Percentiles rank a stretch among this genome's conserved stretches.
These are phyloP conservation scores for Phenoliferia sp. DNA, from an alignment of 1,284 basidiomycete genomes.

Conservation along the genomic window DNA sequence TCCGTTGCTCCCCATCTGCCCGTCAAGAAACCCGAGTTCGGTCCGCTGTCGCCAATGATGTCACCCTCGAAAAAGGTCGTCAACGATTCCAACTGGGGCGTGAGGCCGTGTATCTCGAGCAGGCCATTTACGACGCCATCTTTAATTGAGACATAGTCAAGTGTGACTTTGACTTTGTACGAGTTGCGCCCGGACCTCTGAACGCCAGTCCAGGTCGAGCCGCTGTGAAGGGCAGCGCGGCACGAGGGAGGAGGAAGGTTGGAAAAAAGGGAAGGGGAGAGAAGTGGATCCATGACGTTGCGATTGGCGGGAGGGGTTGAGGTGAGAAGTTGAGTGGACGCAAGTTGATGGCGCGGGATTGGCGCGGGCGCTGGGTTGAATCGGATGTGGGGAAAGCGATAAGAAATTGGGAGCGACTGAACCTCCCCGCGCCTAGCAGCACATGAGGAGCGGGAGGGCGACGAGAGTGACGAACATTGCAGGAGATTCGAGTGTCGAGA, in stretches of 20 bases:
- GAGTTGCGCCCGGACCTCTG: constrained; percentile 58
- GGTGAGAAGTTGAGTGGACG: too few relatives aligned
- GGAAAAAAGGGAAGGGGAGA: too few relatives aligned
- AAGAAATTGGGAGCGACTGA: too few relatives aligned
- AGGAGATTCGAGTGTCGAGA: not conserved
- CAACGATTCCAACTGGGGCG: constrained; percentile 82
- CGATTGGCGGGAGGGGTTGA: too few relatives aligned
- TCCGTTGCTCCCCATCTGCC: constrained; percentile 77
- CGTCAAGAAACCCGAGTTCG: constrained; percentile 71
- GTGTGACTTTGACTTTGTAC: constrained; percentile 76
- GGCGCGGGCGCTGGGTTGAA: too few relatives aligned
- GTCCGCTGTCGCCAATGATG: constrained; percentile 69
- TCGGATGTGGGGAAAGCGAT: too few relatives aligned
- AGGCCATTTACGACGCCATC: constrained; percentile 79
- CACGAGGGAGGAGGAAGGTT: not conserved
- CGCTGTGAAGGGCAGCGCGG: constrained; percentile 23
- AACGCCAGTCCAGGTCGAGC: constrained; percentile 21
- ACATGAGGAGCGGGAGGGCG: too few relatives aligned
- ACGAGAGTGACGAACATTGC: too few relatives aligned
- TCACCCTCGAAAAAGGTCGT: constrained; percentile 85
- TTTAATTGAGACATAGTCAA: constrained; percentile 68
- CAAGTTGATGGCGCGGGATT: too few relatives aligned
- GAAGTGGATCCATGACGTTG: too few relatives aligned
- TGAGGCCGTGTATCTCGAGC: constrained; percentile 79
- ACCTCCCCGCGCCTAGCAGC: too few relatives aligned